Evolutionary conservation across 164 flowering plant genomes (phyloP).

Genomic region (Macadamia tetraphylla): DNA sequence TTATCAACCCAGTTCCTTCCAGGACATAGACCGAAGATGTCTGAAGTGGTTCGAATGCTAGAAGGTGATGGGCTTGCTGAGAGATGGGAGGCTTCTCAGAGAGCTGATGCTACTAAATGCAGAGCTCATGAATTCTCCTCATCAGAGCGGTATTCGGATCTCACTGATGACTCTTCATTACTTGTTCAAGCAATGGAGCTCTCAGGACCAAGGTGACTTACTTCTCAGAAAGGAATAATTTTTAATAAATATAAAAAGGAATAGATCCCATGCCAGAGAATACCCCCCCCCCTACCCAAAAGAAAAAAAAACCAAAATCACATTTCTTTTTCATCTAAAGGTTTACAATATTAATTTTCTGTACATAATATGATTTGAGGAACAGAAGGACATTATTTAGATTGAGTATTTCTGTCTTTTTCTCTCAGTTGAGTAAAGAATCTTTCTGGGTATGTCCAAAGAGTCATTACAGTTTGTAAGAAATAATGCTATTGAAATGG

Average conservation of each 20-base stretch:
- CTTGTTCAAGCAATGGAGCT: constrained; percentile 79
- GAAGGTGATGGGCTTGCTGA: constrained; percentile 85
- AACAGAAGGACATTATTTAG: too few relatives aligned
- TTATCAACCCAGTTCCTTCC: constrained; percentile 70
- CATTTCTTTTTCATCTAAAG: too few relatives aligned
- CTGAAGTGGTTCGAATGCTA: constrained; percentile 75
- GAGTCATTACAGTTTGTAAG: too few relatives aligned
- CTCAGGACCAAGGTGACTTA: constrained; percentile 64
- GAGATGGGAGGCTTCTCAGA: constrained; percentile 78
- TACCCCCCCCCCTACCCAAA: too few relatives aligned
- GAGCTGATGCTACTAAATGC: constrained; percentile 41
- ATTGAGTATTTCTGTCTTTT: too few relatives aligned
- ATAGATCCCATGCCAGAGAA: not conserved
- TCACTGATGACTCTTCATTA: constrained; percentile 69
- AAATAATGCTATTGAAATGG: too few relatives aligned
- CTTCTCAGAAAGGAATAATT: not conserved
- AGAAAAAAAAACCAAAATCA: not conserved
- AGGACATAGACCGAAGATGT: constrained; percentile 69
- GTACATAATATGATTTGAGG: too few relatives aligned
- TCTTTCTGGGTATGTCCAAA: too few relatives aligned
- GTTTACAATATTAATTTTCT: too few relatives aligned
- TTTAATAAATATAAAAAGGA: not conserved
- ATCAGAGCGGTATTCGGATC: constrained; percentile 73
- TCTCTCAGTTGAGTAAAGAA: too few relatives aligned
- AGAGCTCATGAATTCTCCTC: constrained; percentile 51